Conservation (phyloP, 1,139 yeast genomes). For the Suhomyces anneliseae region DNA sequence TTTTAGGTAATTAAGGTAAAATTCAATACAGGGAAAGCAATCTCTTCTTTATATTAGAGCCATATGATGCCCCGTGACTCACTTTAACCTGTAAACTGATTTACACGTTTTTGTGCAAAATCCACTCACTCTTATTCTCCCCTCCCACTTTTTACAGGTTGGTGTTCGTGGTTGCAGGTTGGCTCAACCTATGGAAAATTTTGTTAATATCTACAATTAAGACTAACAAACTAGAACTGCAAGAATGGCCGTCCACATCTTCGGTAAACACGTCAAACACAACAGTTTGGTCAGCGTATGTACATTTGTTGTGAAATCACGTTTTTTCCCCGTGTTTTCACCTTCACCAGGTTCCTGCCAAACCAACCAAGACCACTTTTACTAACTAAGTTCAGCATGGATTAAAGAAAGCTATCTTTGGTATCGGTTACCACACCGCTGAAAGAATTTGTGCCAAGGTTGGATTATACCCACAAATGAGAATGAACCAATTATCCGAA, state of each 20-base stretch:
- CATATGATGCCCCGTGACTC: not conserved
- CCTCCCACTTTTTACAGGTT: too few species aligned
- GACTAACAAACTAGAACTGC: not conserved
- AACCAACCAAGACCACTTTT: not conserved
- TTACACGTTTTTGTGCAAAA: not conserved
- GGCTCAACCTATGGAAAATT: not conserved
- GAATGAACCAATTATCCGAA: conserved; percentile 90
- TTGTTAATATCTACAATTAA: not conserved
- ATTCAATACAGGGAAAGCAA: not conserved
- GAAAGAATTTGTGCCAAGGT: conserved; percentile 78
- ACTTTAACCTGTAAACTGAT: not conserved
- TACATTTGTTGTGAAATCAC: conserved; percentile 15
- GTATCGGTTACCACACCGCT: conserved; percentile 78
- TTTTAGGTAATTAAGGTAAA: not conserved
- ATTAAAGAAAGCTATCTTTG: conserved; percentile 78
- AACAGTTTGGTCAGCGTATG: conserved; percentile 44
- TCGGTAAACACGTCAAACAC: conserved; percentile 70
- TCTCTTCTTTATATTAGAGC: not conserved
- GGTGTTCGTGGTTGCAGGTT: not conserved
- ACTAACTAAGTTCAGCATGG: conserved; percentile 39
- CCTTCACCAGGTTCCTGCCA: not conserved
- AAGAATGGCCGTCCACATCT: conserved; percentile 69
- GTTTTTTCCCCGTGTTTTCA: not conserved
- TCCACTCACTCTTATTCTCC: too few species aligned
- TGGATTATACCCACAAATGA: conserved; percentile 89